Percentiles rank a stretch among this genome's conserved stretches.
Evolutionary conservation across 345 rosid species (phyloP).

Genomic region (Sonneratia alba): DNA sequence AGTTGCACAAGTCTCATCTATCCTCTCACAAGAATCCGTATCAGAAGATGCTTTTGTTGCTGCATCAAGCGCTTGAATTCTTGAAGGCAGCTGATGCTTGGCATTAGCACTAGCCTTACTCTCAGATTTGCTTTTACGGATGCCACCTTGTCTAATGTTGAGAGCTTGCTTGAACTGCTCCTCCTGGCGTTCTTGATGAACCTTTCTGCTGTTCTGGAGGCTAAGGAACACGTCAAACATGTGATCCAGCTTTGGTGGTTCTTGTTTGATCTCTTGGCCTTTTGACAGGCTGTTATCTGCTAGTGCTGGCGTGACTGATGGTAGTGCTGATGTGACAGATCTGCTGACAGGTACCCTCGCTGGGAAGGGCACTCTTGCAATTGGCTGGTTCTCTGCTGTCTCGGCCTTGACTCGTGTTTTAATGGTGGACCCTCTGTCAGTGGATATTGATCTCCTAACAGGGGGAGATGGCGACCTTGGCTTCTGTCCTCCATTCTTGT

Average conservation of each 20-base stretch:
- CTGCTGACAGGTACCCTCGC: slow-evolving; percentile 66
- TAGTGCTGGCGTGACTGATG: slow-evolving; percentile 21
- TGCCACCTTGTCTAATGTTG: slow-evolving; percentile 69
- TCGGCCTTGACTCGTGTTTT: slow-evolving; percentile 56
- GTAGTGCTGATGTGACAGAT: slow-evolving; percentile 37
- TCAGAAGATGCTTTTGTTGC: slow-evolving; percentile 38
- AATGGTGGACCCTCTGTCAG: slow-evolving; percentile 60
- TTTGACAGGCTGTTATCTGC: slow-evolving; percentile 28
- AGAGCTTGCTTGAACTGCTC: slow-evolving; percentile 70
- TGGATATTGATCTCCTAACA: slow-evolving; percentile 62
- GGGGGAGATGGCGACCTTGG: slow-evolving; percentile 77
- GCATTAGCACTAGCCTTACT: slow-evolving; percentile 35
- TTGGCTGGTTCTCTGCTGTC: slow-evolving; percentile 36
- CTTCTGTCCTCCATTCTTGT: slow-evolving; percentile 49
- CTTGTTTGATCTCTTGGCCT: slow-evolving; percentile 16
- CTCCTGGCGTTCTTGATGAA: slow-evolving; percentile 59
- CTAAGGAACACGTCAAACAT: slow-evolving; percentile 33
- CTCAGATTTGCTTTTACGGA: slow-evolving; percentile 54
- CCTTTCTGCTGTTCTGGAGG: slow-evolving; percentile 49
- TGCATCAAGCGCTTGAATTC: slow-evolving; percentile 41
- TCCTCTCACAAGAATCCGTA: slow-evolving; percentile 33
- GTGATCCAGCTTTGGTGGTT: slow-evolving; percentile 33
- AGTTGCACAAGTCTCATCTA: slow-evolving; percentile 48
- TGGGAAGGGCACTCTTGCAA: slow-evolving; percentile 65
- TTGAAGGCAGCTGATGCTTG: slow-evolving; percentile 53